Base-by-base conservation (phyloP, 495 filamentous ascomycete genomes). In the Bryoglossum gracile region DNA sequence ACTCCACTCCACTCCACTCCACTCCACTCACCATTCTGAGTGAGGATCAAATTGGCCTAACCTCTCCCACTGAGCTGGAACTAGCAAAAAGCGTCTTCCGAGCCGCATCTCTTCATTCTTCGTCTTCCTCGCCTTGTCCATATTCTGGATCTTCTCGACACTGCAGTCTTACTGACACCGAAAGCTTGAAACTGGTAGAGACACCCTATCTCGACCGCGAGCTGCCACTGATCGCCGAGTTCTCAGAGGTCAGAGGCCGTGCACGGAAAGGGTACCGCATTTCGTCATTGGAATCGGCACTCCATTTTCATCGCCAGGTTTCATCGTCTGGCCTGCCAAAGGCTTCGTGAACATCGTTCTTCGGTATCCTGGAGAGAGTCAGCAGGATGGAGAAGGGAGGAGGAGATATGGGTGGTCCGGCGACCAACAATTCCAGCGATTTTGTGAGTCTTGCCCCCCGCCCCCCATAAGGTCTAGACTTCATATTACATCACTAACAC, bases 371-470 rank as follows among this genome's bases (percentile, higher is more conserved):
- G 4, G 37, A 6, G 18, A 21, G 32, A 17, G 42, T 34, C 1
- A 1, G 32, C n/a, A 30, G 26, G 26, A 30, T 30, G 26, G 26
- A 30, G 56, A 54, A 59, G 21, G 59, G 59, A 47, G 33, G 37
- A 33, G 56, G 48, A 8, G 59, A 62, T 36, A 48, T 55, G 53
- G 53, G 52, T 10, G 48, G 46, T 26, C 33, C 49, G 4, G 34
- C 54, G n/a, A 40, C 56, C 50, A 59, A 59, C 40, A 59, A 57
- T 49, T 62, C 59, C 18, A 62, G 59, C 48, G 59, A 62, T 21
- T 62, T 62, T 55, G 59, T 62, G 45, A 59, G 59, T 59, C 10
- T 36, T 16, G 16, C 10, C 33, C 25, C n/a, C n/a, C n/a, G n/a
- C n/a, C n/a, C n/a, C n/a, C n/a, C 6, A 30, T 30, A 30, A 30